Evolutionary conservation across 768 basidiomycete genomes (phyloP).

Genomic region (Arthromyces matolae): DNA sequence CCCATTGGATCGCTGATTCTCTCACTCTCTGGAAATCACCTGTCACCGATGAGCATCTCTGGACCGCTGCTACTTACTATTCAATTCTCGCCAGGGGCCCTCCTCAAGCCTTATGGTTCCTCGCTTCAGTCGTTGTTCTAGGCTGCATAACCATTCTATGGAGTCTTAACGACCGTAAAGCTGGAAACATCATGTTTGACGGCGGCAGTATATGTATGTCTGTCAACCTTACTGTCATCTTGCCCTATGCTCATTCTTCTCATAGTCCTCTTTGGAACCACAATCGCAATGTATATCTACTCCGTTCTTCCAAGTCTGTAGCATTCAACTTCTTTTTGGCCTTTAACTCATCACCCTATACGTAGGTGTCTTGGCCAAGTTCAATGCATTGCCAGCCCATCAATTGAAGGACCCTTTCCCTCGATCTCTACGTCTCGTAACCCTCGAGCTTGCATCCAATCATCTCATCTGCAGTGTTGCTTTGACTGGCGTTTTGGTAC

Average conservation of each 20-base stretch:
- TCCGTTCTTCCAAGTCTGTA: constrained; percentile 78
- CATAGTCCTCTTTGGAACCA: constrained; percentile 73
- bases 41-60: constrained; percentile 78
- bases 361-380: constrained; percentile 62
- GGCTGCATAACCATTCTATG: constrained; percentile 70
- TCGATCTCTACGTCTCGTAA: constrained; percentile 52
- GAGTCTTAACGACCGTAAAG: constrained; percentile 73
- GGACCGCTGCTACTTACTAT: constrained; percentile 82
- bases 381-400: constrained; percentile 53
- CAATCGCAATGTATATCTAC: constrained; percentile 68
- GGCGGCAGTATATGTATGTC: constrained; percentile 82
- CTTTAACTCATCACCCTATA: constrained; percentile 4
- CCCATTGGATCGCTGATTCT: constrained; percentile 93
- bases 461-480: constrained; percentile 86
- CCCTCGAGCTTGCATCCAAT: constrained; percentile 77
- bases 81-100: constrained; percentile 71
- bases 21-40: constrained; percentile 87
- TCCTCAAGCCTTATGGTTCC: constrained; percentile 49
- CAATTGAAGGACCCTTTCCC: constrained; percentile 59
- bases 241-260: not conserved
- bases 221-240: not conserved
- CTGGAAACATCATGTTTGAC: constrained; percentile 89
- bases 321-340: not conserved
- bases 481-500: constrained; percentile 78
- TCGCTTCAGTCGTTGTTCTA: constrained; percentile 50